Evolutionary conservation across 306 rosid species (phyloP).

Genomic region (Casuarina glauca): DNA sequence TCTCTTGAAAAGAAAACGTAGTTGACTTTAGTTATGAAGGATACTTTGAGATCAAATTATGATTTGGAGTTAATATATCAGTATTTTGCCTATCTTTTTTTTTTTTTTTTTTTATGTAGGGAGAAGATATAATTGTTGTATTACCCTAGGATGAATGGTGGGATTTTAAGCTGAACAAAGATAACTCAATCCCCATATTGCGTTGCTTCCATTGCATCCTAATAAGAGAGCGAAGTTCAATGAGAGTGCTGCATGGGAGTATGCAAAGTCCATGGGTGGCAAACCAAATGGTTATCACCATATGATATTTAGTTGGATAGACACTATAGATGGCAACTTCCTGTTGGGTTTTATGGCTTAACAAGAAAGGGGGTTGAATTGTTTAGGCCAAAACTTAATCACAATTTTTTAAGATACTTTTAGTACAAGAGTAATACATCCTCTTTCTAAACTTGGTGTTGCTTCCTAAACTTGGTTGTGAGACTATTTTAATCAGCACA

Average conservation of each 20-base stretch:
- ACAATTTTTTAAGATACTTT: too few species aligned
- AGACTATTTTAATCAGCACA: too few species aligned
- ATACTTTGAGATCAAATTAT: not conserved
- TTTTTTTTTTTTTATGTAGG: conserved; percentile 48
- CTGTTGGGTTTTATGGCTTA: too few species aligned
- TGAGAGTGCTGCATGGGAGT: conserved; percentile 98
- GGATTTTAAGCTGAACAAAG: conserved; percentile 79
- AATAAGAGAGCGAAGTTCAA: conserved; percentile 72
- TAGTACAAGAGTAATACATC: too few species aligned
- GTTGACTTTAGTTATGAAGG: not conserved
- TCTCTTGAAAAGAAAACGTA: too few species aligned
- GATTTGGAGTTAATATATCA: conserved; percentile 10
- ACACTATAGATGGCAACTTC: conserved; percentile 61
- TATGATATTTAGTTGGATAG: conserved; percentile 97
- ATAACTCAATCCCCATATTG: conserved; percentile 86
- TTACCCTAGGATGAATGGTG: conserved; percentile 98
- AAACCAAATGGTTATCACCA: conserved; percentile 92
- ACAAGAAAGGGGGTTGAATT: too few species aligned
- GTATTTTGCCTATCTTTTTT: conserved; percentile 22
- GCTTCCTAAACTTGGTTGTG: too few species aligned
- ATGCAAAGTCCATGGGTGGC: conserved; percentile 78
- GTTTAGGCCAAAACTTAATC: too few species aligned
- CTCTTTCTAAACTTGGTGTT: too few species aligned
- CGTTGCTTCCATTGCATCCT: conserved; percentile 91
- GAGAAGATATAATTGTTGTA: conserved; percentile 76